Evolutionary conservation across 441 rosid species (phyloP).

Genomic region (Syzygium syzygioides): DNA sequence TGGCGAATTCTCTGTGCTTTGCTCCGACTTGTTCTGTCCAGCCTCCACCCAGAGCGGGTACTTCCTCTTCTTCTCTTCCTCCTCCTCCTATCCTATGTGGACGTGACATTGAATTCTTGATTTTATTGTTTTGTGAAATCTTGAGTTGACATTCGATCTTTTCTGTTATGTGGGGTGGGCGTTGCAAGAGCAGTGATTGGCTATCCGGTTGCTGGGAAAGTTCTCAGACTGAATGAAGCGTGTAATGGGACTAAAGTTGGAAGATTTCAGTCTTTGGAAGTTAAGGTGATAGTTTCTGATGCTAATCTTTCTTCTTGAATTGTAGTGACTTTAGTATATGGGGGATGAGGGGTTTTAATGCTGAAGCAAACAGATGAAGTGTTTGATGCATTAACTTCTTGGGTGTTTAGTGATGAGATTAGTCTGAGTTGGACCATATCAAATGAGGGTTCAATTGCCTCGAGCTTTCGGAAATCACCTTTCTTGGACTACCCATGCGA

Average conservation of each 20-base stretch:
- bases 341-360: background rate
- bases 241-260: conserved; percentile 31
- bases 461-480: background rate
- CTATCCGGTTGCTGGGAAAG: conserved; percentile 36
- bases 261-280: conserved; percentile 48
- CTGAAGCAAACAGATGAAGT: background rate
- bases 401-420: background rate
- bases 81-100: background rate
- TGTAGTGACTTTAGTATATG: background rate
- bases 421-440: background rate
- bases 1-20: conserved; percentile 52
- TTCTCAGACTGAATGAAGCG: conserved; percentile 30
- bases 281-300: conserved; percentile 39
- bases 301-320: background rate
- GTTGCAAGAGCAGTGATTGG: conserved; percentile 22
- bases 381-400: background rate
- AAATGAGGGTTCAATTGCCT: background rate
- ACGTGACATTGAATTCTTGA: background rate
- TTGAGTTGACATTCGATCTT: background rate
- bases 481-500: background rate
- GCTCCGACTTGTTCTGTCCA: conserved; percentile 34
- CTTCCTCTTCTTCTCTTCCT: background rate
- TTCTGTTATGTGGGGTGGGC: background rate
- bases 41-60: conserved; percentile 40
- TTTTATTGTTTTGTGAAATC: background rate